Evolutionary conservation across 257 asterid species (phyloP), one percentile per base, ranked within the genome.

Genomic region (Solanum dulcamara): DNA sequence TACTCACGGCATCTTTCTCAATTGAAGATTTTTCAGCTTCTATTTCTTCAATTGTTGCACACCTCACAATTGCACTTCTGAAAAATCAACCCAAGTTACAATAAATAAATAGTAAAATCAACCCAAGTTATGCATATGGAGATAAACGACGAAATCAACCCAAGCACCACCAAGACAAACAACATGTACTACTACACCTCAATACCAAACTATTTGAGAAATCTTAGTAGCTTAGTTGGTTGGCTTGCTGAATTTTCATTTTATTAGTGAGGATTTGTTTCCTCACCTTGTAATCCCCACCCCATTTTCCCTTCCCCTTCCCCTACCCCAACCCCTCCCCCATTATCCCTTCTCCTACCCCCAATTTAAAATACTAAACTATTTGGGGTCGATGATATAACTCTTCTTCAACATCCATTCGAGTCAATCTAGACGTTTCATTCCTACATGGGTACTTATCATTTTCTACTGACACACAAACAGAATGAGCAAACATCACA

Each of bases 1-100:
- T 64, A 88, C 97, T 91, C 88, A 97, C 98, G 64, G 59, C 97
- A 88, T 93, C 95, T 83, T 91, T 91, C 87, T 94, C 98, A 85
- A 95, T 92, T 89, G 87, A 62, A 50, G 97, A 84, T 85, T 97
- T 97, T 92, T 95, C 99, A 42, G 92, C 97, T 89, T 94, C 98
- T 20, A 97, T 95, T 89, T 97, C 98, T 81, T 97, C 98, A 38
- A 92, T 87, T 74, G 98, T 97, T 70, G 98, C 98, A 87, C 98
- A 92, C 86, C 90, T 92, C 77, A 95, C 12, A 20, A 88, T 93
- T 55, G 94, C 94, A 62, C 60, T 77, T 88, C 99, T 97, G 91
- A 84, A 83, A 83, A 87, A 83, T 60, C 38, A 50, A 50, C 71
- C 4, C 35, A 53, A 79, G 46, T 71, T 57, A 33, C 33, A 40